Percentiles rank a stretch among this genome's conserved stretches.
phyloP scores from a whole-genome alignment of 768 basidiomycete species.

The Trametes meyenii region DNA sequence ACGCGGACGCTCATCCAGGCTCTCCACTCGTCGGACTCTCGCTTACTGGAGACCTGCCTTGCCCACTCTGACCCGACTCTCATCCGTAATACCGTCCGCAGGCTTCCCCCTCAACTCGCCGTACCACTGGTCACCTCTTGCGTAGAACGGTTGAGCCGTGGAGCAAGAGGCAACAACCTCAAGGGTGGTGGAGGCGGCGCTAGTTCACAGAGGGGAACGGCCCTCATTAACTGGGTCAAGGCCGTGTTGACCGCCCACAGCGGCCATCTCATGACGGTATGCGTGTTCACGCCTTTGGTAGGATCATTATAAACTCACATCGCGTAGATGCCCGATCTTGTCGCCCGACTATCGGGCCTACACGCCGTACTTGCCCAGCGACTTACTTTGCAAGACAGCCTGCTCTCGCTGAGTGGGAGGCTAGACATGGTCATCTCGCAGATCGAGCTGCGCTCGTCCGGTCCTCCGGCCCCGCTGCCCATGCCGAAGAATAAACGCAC shows the following conservation, averaged over 20 bases:
- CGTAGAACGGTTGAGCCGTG: constrained; percentile 84
- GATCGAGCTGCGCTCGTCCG: constrained; percentile 84
- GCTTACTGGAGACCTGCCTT: constrained; percentile 84
- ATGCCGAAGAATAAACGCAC: constrained; percentile 35
- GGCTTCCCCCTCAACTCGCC: constrained; percentile 84
- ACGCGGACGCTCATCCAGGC: constrained; percentile 96
- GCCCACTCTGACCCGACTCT: constrained; percentile 79
- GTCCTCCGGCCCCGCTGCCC: constrained; percentile 58
- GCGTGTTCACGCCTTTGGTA: constrained; percentile 35
- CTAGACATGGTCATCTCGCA: constrained; percentile 94
- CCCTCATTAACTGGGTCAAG: constrained; percentile 76
- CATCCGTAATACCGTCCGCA: constrained; percentile 84
- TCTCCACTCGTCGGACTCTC: constrained; percentile 90
- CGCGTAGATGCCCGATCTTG: constrained; percentile 88
- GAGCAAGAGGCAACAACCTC: constrained; percentile 68
- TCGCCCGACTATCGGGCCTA: constrained; percentile 81
- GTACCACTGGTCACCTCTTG: constrained; percentile 86
- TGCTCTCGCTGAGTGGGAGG: constrained; percentile 85
- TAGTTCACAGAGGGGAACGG: constrained; percentile 74
- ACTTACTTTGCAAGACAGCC: constrained; percentile 78
- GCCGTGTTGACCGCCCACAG: constrained; percentile 85
- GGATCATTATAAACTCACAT: neutral
- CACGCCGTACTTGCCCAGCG: constrained; percentile 82
- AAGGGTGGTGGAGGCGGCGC: constrained; percentile 80
- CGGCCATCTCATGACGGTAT: constrained; percentile 90